These are phyloP conservation scores for Verticillium nonalfalfae DNA, from an alignment of 2,329 filamentous ascomycete genomes.

Conservation along the genomic window DNA sequence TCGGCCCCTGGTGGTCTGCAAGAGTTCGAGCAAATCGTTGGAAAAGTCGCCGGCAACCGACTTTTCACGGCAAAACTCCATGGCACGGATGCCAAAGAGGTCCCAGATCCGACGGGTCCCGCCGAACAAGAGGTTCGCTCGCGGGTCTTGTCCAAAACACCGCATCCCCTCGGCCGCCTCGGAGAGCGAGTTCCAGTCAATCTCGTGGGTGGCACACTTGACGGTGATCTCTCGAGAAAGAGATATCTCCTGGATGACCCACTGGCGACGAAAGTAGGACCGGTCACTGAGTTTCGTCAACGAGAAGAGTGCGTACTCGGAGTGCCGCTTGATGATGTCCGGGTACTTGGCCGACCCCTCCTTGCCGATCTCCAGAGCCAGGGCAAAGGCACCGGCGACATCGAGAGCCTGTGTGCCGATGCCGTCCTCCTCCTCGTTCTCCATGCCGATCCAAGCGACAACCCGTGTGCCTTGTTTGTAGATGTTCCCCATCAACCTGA, in stretches of 20 bases:
- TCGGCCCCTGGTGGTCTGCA: neutral
- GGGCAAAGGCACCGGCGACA: neutral
- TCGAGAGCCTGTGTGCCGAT: neutral
- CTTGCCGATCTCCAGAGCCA: neutral
- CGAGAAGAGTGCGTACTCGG: neutral
- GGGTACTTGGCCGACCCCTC: neutral
- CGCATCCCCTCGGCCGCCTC: neutral
- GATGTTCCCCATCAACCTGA: slow-evolving; percentile 19
- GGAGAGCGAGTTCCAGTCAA: neutral
- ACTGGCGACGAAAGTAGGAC: slow-evolving; percentile 16
- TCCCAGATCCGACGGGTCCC: neutral
- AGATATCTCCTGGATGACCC: slow-evolving; percentile 17
- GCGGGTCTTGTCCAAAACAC: neutral
- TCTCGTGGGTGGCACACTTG: neutral
- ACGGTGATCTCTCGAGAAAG: slow-evolving; percentile 2
- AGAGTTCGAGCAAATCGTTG: neutral
- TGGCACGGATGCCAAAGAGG: neutral
- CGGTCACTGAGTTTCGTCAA: neutral
- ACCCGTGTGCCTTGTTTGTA: slow-evolving; percentile 13
- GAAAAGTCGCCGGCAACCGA: neutral
- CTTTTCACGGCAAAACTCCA: neutral
- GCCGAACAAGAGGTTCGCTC: neutral
- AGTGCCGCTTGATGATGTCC: neutral
- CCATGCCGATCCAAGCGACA: slow-evolving; percentile 13
- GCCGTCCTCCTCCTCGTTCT: slow-evolving; percentile 3